phyloP scores from a whole-genome alignment of 2,329 filamentous ascomycete genomes.

The Fusarium sp. region DNA sequence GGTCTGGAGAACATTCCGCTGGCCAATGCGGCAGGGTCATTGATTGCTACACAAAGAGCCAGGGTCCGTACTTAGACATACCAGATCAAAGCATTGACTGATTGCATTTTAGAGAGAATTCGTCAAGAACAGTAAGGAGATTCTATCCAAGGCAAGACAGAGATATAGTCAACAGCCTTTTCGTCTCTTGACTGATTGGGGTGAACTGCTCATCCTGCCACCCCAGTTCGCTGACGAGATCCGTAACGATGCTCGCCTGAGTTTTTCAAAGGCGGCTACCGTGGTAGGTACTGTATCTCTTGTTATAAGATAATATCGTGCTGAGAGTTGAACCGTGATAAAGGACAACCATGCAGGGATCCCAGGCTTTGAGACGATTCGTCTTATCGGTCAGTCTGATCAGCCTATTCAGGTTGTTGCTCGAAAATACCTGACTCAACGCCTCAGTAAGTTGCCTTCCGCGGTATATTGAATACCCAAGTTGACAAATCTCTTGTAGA shows the following conservation, averaged over 20 bases:
- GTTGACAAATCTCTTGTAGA: background rate
- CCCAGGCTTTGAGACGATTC: constrained; percentile 1
- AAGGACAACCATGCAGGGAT: constrained; percentile 5
- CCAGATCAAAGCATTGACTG: too few species aligned
- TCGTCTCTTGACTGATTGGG: constrained; percentile 2
- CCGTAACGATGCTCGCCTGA: background rate
- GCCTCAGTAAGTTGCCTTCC: background rate
- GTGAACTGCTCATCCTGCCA: constrained; percentile 1
- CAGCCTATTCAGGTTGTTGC: constrained; percentile 7
- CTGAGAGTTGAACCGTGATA: background rate
- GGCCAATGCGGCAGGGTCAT: too few species aligned
- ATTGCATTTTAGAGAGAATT: background rate
- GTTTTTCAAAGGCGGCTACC: constrained; percentile 6
- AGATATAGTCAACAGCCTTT: background rate
- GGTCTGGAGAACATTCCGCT: too few species aligned
- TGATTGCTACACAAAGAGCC: too few species aligned
- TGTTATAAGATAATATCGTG: background rate
- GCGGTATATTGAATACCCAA: too few species aligned
- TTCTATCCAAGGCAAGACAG: background rate
- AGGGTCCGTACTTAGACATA: too few species aligned
- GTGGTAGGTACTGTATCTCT: background rate
- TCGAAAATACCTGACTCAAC: background rate
- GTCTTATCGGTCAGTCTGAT: background rate
- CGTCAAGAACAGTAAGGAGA: background rate
- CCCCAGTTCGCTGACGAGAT: constrained; percentile 5